Evolutionary conservation across 2,329 filamentous ascomycete species (phyloP), one percentile per base, ranked within the genome.

Genomic region (Fusarium burgessii): DNA sequence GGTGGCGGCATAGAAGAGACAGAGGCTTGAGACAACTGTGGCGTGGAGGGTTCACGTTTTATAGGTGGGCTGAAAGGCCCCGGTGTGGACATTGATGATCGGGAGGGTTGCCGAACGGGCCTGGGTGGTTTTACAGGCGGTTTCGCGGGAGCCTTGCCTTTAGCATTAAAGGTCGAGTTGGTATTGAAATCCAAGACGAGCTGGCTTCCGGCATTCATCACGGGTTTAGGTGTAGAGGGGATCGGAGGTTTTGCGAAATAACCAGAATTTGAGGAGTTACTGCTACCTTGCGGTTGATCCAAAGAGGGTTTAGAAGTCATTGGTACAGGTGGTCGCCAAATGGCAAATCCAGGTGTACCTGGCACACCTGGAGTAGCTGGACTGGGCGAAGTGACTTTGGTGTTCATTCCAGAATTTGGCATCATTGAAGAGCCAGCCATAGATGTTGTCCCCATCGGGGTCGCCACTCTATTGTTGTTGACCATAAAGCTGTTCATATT

Each of bases 141-240:
- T 62, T 80, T 82, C 3, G 73, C 76, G 12, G 78, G 76, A 25
- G 78, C 76, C 50, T 81, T 82, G 14, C 76, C 79, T 59, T 81
- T 81, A n/a, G 71, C 70, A 41, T 77, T 80, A 25, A 74, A 69
- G 18, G 63, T 65, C 4, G 78, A 74, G 59, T 80, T 67, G 7
- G 77, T 75, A 61, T 80, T 80, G 58, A 81, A 76, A 58, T 82
- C 80, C 56, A 82, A 66, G 29, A 82, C 79, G 50, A 82, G 78
- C 60, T 82, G 81, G 54, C 75, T 81, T 17, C 76, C 76, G 27
- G 71, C 67, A 49, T 76, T 78, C 58, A 82, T 74, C 33, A 78
- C 74, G 14, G 82, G 79, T 65, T 83, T 84, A 13, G 80, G 79
- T 36, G 79, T 81, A 35, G 81, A 79, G 32, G 82, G 81, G 13